Conservation (phyloP, 441 rosid genomes). For the Erodium trifolium region DNA sequence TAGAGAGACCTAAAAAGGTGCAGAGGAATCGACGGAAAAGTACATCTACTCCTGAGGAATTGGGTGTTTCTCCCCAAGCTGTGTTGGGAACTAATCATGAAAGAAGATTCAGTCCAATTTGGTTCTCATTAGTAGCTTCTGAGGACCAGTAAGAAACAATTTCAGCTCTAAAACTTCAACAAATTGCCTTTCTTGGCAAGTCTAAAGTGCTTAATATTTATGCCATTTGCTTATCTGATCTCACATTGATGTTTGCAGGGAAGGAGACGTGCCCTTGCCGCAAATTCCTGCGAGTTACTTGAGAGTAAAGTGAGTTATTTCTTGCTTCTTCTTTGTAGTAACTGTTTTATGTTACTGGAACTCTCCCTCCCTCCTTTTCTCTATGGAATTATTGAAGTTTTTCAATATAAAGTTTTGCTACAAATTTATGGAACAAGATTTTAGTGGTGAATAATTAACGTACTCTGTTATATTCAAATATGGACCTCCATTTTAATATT, state of each 20-base stretch:
- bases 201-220: too few species aligned
- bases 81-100: conserved; percentile 32
- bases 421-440: background rate
- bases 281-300: conserved; percentile 48
- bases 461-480: background rate
- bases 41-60: conserved; percentile 32
- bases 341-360: background rate
- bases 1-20: conserved; percentile 38
- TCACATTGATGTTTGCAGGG: conserved; percentile 35
- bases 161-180: conserved; percentile 18
- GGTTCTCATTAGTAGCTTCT: conserved; percentile 63
- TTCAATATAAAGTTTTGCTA: too few species aligned
- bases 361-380: background rate
- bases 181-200: conserved; percentile 12
- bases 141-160: conserved; percentile 46
- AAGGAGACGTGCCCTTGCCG: conserved; percentile 48
- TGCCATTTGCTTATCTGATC: conserved; percentile 7
- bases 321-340: background rate
- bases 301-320: conserved; percentile 44
- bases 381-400: too few species aligned
- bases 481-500: too few species aligned
- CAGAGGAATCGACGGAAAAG: conserved; percentile 45
- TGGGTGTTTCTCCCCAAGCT: conserved; percentile 34
- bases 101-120: conserved; percentile 45
- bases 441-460: background rate